Evolutionary conservation across 75 land plant genomes (phyloP), one percentile per base, ranked within the genome.

Genomic region (Pinus albicaulis): DNA sequence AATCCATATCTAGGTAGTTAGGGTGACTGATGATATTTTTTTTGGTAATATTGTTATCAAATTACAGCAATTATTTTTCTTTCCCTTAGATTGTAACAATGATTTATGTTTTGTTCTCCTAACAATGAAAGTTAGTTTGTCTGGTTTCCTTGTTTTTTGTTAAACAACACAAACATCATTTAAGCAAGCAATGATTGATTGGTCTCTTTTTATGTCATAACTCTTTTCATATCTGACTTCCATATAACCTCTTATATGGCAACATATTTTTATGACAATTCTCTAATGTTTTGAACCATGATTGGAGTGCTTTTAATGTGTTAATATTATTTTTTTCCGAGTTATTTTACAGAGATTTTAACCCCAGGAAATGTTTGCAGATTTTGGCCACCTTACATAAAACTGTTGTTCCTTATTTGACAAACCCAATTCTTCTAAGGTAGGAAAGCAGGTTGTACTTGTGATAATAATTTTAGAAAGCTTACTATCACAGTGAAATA

Each of bases 341-440:
- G 19, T 20, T 28, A 17, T 34, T 31, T 12, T 28, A 64, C 28
- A 24, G 7, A 31, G 17, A 19, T 64, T 64, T 22, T 62, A 17
- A 36, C 34, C 12, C 38, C 41, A 31, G 20, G 75, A 5, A 25
- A 31, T 34, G 44, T 69, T 56, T 79, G 82, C 90, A 98, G 99
- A 93, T 90, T 85, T 88, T 98, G 76, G 90, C 85, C 22, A 80
- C 71, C 64, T 86, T 98, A 56, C 90, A 89, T 79, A 90, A 90
- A 80, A 79, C 76, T 71, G 92, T 98, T 19, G 87, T 98, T 74
- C 96, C 99, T n/a, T 62, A 84, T 73, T 56, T 98, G 70, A 57
- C 94, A 66, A 98, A 93, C 75, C 99, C 99, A 52, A 78, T 87
- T 36, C 89, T 92, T 68, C 81, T 98, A 78, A 89, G 99, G 99